A percentile compares a stretch with the other conserved stretches of the same genome.
These are phyloP conservation scores for Strobilomyces confusus DNA, from an alignment of 768 basidiomycete genomes.

Conservation along the genomic window DNA sequence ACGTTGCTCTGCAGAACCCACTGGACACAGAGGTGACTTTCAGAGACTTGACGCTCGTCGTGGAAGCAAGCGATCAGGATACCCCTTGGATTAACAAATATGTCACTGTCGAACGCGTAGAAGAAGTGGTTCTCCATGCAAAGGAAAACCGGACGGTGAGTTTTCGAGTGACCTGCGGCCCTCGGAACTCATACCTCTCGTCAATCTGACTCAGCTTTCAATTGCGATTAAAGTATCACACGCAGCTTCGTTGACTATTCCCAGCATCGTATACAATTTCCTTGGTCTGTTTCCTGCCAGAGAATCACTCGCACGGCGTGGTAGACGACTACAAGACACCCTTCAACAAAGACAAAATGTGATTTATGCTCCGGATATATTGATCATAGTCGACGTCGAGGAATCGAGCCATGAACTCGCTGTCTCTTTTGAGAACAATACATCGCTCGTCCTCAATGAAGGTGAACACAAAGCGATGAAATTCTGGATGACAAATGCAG, in stretches of 20 bases:
- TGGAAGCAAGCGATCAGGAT: constrained; percentile 38
- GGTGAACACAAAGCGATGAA: constrained; percentile 61
- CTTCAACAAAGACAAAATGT: constrained; percentile 61
- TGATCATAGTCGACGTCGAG: constrained; percentile 58
- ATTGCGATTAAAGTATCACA: constrained; percentile 54
- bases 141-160: constrained; percentile 64
- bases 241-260: constrained; percentile 52
- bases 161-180: constrained; percentile 2
- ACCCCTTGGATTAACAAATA: constrained; percentile 33
- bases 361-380: constrained; percentile 67
- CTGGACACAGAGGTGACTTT: constrained; percentile 71
- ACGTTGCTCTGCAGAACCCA: constrained; percentile 67
- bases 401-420: constrained; percentile 62
- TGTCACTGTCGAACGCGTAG: constrained; percentile 56
- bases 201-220: constrained; percentile 44
- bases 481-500: constrained; percentile 65
- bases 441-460: constrained; percentile 50
- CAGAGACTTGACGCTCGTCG: constrained; percentile 53
- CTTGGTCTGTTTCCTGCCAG: constrained; percentile 63
- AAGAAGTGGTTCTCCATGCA: constrained; percentile 58
- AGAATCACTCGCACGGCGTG: constrained; percentile 68
- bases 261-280: constrained; percentile 62
- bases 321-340: constrained; percentile 74
- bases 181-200: not conserved
- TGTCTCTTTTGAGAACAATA: constrained; percentile 53